Evolutionary conservation across 768 basidiomycete genomes (phyloP), one percentile per base, ranked within the genome.

Genomic region (Podaxis rugospora): DNA sequence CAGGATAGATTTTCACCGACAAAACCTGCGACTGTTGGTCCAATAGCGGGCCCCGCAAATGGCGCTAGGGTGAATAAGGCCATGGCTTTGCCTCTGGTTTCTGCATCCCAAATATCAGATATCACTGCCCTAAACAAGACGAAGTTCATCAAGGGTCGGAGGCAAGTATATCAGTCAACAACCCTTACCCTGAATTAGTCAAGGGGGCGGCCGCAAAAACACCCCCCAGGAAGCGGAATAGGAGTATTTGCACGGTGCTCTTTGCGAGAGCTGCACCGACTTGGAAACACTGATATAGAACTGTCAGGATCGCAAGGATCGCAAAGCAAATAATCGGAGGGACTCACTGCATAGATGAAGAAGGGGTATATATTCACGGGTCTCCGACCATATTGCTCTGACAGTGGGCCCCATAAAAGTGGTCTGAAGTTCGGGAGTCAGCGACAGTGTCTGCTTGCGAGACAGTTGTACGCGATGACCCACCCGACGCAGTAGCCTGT

Each of bases 171-270:
- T 44, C 39, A 44, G 16, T 18, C 32, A 70, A 76, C 10, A 65
- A 86, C 81, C 70, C 76, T 16, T 66, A 87, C 85, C 87, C 89
- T 59, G 83, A 81, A 72, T 89, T 89, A 5, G 88, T 82, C 49
- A 90, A 66, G 0, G 89, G 90, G 28, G 84, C 80, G 16, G 86
- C 81, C 18, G 89, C 88, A 64, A 89, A 90, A 1, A 76, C 74
- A 11, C 90, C 90, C 1, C 84, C 82, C n/a, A 91, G 69, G 68
- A 91, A 87, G 21, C 91, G 82, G 65, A 89, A 84, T 16, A 88
- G 66, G 11, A 93, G 76, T n/a, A 92, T 69, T 3, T 86, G 81
- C 5, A 76, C 78, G 1, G 83, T 83, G 70, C 89, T 90, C 40
- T 76, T 72, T 0, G 86, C 75, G 2, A 89, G 73, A 0, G 89